Evolutionary conservation across 2,329 filamentous ascomycete species (phyloP).

Genomic region (Trichoderma atrobrunneum): DNA sequence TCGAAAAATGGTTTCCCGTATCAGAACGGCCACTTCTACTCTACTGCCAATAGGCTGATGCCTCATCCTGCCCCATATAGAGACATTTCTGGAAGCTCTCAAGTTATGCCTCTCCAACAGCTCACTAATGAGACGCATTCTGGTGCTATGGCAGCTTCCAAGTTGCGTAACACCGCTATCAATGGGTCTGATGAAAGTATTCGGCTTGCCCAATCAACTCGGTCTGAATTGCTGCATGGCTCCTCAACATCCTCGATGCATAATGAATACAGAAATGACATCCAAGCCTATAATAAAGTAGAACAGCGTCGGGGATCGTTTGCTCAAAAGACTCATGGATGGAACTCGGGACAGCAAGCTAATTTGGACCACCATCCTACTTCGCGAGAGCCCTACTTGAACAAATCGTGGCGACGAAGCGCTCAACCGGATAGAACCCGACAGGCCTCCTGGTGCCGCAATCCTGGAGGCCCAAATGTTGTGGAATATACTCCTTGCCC

Average conservation of each 20-base stretch:
- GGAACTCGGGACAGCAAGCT: neutral
- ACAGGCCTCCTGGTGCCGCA: constrained; percentile 25
- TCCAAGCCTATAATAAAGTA: neutral
- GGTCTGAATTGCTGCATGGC: neutral
- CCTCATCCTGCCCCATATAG: neutral
- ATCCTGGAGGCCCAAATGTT: constrained; percentile 19
- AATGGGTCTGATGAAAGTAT: neutral
- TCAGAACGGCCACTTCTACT: neutral
- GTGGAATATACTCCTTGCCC: constrained; percentile 27
- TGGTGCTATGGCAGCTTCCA: neutral
- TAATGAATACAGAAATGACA: neutral
- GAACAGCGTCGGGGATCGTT: constrained; percentile 9
- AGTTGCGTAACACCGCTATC: neutral
- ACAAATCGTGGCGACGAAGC: neutral
- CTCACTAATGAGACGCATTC: neutral
- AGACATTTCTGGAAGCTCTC: neutral
- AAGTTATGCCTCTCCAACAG: neutral
- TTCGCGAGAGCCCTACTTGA: neutral
- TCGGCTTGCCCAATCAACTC: neutral
- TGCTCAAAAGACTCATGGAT: constrained; percentile 3
- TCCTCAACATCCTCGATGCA: neutral
- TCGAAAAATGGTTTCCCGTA: neutral
- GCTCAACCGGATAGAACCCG: neutral
- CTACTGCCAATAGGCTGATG: neutral
- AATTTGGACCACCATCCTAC: neutral